Conservation (phyloP, 257 asterid genomes). For the Rhazya stricta region DNA sequence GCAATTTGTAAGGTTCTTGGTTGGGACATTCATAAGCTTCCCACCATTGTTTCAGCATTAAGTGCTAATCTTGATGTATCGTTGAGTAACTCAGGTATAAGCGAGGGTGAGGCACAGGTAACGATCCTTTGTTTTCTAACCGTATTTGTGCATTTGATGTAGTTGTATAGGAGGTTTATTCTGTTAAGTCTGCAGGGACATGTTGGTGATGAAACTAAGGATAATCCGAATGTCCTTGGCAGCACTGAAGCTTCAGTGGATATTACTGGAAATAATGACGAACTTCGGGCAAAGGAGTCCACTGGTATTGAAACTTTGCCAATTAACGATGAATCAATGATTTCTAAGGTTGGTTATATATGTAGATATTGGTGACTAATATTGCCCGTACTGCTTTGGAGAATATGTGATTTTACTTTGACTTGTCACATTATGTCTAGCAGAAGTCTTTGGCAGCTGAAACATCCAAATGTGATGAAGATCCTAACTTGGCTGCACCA, state of each 20-base stretch:
- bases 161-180: not conserved
- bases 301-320: conserved; percentile 19
- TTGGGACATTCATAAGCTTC: conserved; percentile 65
- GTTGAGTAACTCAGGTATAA: conserved; percentile 18
- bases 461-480: not conserved
- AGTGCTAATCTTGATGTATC: conserved; percentile 10
- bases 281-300: conserved; percentile 16
- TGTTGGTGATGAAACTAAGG: conserved; percentile 8
- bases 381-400: not conserved
- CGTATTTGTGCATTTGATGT: not conserved
- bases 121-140: not conserved
- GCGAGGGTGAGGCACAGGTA: conserved; percentile 3
- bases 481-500: not conserved
- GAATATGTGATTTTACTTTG: not conserved
- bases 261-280: conserved; percentile 17
- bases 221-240: conserved; percentile 8
- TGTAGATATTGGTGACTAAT: conserved; percentile 6
- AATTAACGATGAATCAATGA: conserved; percentile 22
- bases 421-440: conserved; percentile 10
- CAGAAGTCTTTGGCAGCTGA: conserved; percentile 7
- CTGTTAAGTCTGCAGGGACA: conserved; percentile 3
- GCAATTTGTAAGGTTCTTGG: conserved; percentile 70
- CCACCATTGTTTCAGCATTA: conserved; percentile 36
- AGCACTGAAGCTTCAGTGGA: conserved; percentile 15
- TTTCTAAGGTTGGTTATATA: conserved; percentile 24